Percentiles rank a stretch among this genome's conserved stretches.
These are phyloP conservation scores for Sanghuangporus weigelae DNA, from an alignment of 1,284 basidiomycete species.

Conservation along the genomic window DNA sequence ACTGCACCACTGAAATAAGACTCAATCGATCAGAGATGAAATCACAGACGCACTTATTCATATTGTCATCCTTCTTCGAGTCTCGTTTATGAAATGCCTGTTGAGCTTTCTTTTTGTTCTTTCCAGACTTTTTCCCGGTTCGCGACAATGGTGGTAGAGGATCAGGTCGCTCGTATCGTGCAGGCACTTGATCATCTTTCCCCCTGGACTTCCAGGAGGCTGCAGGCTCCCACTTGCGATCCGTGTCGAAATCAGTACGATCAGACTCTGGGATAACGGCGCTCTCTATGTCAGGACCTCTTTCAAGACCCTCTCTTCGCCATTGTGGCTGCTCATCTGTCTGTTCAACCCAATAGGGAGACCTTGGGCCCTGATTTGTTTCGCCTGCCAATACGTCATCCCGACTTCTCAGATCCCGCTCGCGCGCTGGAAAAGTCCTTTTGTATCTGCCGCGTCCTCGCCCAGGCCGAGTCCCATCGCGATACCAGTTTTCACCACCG, in stretches of 20 bases:
- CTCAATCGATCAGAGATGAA: conserved; percentile 16
- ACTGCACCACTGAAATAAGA: conserved; percentile 27
- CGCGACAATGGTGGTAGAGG: conserved; percentile 29
- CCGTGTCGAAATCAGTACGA: background rate
- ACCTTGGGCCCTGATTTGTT: conserved; percentile 3
- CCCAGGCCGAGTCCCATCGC: conserved; percentile 32
- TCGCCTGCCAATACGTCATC: conserved; percentile 5
- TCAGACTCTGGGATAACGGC: background rate
- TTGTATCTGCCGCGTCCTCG: conserved; percentile 6
- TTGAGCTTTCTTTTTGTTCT: conserved; percentile 35
- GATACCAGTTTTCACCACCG: conserved; percentile 39
- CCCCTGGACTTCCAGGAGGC: conserved; percentile 48
- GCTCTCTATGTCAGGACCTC: conserved; percentile 9
- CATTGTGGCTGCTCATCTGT: conserved; percentile 6
- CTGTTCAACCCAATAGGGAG: conserved; percentile 5
- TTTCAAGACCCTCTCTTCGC: conserved; percentile 10
- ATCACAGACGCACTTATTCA: conserved; percentile 57
- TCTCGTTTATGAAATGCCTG: conserved; percentile 39
- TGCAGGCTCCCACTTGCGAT: conserved; percentile 54
- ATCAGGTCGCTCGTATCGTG: conserved; percentile 18
- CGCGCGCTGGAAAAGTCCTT: background rate
- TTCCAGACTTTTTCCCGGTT: conserved; percentile 29
- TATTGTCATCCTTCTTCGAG: conserved; percentile 53
- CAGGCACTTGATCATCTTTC: conserved; percentile 24
- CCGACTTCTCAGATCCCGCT: background rate